A percentile compares a stretch with the other conserved stretches of the same genome.
These are phyloP conservation scores for Backusella circina DNA, from an alignment of 192 early-diverging fungal species.

Conservation along the genomic window DNA sequence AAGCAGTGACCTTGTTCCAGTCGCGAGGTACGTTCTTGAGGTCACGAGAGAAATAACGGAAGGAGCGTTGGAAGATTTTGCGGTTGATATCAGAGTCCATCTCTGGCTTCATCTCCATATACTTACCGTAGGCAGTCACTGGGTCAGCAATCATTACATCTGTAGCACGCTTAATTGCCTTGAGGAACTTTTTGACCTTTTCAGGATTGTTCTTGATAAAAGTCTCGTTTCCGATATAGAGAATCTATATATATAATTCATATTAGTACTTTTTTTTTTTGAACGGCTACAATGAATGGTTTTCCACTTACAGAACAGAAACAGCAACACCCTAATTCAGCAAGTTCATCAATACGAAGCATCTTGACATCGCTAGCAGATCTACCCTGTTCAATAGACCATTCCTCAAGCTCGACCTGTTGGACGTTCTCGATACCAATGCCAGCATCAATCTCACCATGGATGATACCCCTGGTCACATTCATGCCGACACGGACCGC, in stretches of 20 bases:
- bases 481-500: slow-evolving; percentile 70
- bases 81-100: slow-evolving; percentile 47
- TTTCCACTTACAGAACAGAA: slow-evolving; percentile 47
- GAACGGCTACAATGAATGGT: neutral
- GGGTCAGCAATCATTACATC: slow-evolving; percentile 54
- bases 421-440: slow-evolving; percentile 67
- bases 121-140: slow-evolving; percentile 44
- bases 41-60: slow-evolving; percentile 58
- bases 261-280: neutral
- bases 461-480: slow-evolving; percentile 55
- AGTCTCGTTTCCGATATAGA: slow-evolving; percentile 60
- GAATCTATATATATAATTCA: slow-evolving; percentile 30
- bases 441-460: slow-evolving; percentile 57
- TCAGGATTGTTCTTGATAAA: slow-evolving; percentile 54
- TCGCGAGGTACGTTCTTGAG: slow-evolving; percentile 58
- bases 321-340: slow-evolving; percentile 62
- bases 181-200: slow-evolving; percentile 54
- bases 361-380: slow-evolving; percentile 49
- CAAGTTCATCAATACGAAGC: slow-evolving; percentile 65
- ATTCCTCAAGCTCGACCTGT: slow-evolving; percentile 57
- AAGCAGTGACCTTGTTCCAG: slow-evolving; percentile 64
- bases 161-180: slow-evolving; percentile 45
- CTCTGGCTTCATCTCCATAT: slow-evolving; percentile 58
- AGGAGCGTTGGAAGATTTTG: slow-evolving; percentile 59
- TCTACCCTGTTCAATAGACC: slow-evolving; percentile 47